phyloP scores from a whole-genome alignment of 192 early-diverging fungal species.

The Umbelopsis sp. region DNA sequence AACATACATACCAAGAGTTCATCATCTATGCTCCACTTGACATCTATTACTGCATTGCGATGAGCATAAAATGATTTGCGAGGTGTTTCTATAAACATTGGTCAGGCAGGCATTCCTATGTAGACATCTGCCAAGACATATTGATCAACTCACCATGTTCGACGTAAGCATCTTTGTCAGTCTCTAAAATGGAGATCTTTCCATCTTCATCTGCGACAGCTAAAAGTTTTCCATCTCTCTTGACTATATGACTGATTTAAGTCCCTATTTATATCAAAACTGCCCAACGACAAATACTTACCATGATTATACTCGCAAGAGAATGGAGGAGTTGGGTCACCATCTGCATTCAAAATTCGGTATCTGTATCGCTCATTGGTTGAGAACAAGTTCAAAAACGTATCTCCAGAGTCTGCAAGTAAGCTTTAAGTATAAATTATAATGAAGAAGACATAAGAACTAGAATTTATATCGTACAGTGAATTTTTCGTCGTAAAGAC shows the following conservation, averaged over 20 bases:
- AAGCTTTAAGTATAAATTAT: background rate
- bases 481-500: background rate
- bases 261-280: too few relatives aligned
- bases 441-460: background rate
- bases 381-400: conserved; percentile 1
- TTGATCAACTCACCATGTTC: conserved; percentile 28
- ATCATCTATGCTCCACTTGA: conserved; percentile 77
- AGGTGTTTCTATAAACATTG: conserved; percentile 27
- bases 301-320: conserved; percentile 14
- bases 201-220: conserved; percentile 75
- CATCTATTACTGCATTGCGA: conserved; percentile 80
- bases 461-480: background rate
- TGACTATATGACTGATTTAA: background rate
- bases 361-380: conserved; percentile 12
- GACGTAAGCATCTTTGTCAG: conserved; percentile 44
- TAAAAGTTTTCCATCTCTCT: conserved; percentile 51
- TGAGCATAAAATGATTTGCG: conserved; percentile 62
- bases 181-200: conserved; percentile 60
- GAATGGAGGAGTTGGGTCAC: background rate
- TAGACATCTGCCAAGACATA: too few relatives aligned
- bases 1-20: conserved; percentile 51
- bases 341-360: conserved; percentile 2
- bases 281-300: background rate
- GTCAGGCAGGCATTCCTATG: background rate
- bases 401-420: conserved; percentile 1